Base-by-base conservation (phyloP, 495 filamentous ascomycete genomes). In the Lentithecium fluviatile region DNA sequence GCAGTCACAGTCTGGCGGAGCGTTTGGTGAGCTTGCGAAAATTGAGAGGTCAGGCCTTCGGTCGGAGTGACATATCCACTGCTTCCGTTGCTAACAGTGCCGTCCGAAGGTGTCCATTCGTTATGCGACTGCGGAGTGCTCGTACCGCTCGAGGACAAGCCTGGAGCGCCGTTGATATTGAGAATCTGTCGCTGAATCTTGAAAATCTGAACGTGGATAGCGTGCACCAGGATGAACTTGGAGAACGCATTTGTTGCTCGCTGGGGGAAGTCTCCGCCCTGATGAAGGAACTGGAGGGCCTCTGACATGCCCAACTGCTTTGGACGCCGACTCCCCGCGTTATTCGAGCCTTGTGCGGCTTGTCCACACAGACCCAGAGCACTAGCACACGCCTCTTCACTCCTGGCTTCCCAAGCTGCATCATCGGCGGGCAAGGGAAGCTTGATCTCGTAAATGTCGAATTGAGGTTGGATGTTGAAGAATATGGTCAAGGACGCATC, bases 161-260 rank as follows among this genome's bases (percentile, higher is more conserved):
- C 61, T 13, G 55, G 32, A 1, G 29, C 11, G 17, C 36, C 40
- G 24, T 19, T 54, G 20, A 40, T 10, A 3, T 45, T 52, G 57
- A 60, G 47, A 19, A 37, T 29, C 58, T 64, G 52, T 38, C 54
- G 43, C 60, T 68, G 24, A 29, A 66, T 47, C 13, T 56, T 55
- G 45, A 42, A 63, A 2, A 69, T 62, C 46, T 69, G 55, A 12
- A 66, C 51, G 47, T 84, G 78, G 17, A 86, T 69, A 6, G 82
- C 82, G 55, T 89, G 84, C 10, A 89, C 78, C n/a, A 88, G 64
- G 32, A 89, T 81, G 58, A 88, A 88, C 58, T 89, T 89, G 7
- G 82, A 82, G 61, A 82, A 85, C 0, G 83, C 71, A 52, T 88
- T 89, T 1, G 85, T 88, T 10, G 77, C 75, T 11, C 79, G 76